Evolutionary conservation across 345 rosid species (phyloP).

Genomic region (Arabis alpina): DNA sequence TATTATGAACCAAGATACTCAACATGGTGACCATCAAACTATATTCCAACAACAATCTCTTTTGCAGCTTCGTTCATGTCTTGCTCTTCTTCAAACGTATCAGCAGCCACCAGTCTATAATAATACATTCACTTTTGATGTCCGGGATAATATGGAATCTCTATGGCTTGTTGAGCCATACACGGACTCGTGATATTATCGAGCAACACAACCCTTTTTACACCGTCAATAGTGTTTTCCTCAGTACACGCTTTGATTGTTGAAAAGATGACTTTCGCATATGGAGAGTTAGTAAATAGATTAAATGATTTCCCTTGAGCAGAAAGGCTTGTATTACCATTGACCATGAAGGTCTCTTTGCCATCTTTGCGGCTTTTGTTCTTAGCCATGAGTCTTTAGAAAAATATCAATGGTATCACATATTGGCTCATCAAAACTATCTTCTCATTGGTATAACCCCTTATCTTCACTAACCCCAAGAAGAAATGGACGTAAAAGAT

Average conservation of each 20-base stretch:
- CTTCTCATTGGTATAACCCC: constrained; percentile 60
- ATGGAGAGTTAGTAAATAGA: constrained; percentile 57
- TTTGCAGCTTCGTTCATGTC: background rate
- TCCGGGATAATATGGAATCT: constrained; percentile 68
- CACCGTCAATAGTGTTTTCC: constrained; percentile 70
- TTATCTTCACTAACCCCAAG: constrained; percentile 52
- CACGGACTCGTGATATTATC: constrained; percentile 65
- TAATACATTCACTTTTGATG: constrained; percentile 61
- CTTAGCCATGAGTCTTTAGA: constrained; percentile 54
- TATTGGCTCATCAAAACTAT: constrained; percentile 75
- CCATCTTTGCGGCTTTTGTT: constrained; percentile 57
- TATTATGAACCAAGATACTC: constrained; percentile 48
- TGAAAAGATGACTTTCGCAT: constrained; percentile 69
- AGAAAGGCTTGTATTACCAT: constrained; percentile 55
- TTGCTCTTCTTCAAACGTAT: constrained; percentile 47
- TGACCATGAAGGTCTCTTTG: constrained; percentile 56
- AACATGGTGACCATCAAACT: background rate
- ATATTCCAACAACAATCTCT: background rate
- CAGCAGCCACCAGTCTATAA: constrained; percentile 61
- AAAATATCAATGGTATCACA: constrained; percentile 60
- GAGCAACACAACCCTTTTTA: constrained; percentile 63
- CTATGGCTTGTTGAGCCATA: constrained; percentile 71
- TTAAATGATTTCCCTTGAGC: constrained; percentile 61
- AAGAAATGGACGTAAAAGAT: constrained; percentile 60
- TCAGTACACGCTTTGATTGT: constrained; percentile 79